phyloP scores from a whole-genome alignment of 371 early-diverging fungal genomes.

The Sporodiniella umbellata region DNA sequence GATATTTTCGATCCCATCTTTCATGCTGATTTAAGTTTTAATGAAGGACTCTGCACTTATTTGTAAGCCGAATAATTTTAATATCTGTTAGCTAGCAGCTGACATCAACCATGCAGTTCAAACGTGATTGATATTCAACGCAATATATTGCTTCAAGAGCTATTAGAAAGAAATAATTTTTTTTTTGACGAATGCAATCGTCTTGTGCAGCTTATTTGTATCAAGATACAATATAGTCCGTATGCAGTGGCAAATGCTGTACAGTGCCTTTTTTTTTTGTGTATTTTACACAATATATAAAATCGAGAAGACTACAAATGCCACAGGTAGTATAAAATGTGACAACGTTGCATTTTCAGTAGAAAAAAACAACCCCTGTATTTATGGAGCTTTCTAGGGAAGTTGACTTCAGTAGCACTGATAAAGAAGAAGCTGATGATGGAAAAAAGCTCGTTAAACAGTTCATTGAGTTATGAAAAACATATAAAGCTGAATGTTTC shows the following conservation, averaged over 20 bases:
- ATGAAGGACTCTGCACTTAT: constrained; percentile 4
- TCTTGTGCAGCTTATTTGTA: constrained; percentile 10
- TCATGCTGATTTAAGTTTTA: constrained; percentile 10
- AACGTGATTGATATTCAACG: constrained; percentile 5
- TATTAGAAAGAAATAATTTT: constrained; percentile 8
- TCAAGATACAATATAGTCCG: constrained; percentile 8
- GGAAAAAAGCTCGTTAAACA: constrained; percentile 10
- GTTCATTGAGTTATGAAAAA: constrained; percentile 11
- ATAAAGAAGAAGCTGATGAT: constrained; percentile 9
- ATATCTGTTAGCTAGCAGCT: constrained; percentile 4
- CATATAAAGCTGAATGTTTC: constrained; percentile 8
- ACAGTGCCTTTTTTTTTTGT: constrained; percentile 2
- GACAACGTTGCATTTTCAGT: constrained; percentile 14
- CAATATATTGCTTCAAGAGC: constrained; percentile 4
- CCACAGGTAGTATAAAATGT: constrained; percentile 12
- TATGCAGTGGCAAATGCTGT: constrained; percentile 11
- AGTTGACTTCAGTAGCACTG: constrained; percentile 4
- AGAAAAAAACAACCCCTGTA: constrained; percentile 11
- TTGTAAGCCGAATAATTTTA: constrained; percentile 9
- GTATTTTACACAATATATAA: constrained; percentile 9
- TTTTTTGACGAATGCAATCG: constrained; percentile 6
- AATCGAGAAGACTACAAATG: constrained; percentile 10
- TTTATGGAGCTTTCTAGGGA: constrained; percentile 16
- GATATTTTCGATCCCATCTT: constrained; percentile 6
- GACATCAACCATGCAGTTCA: constrained; percentile 4